A percentile compares a stretch with the other conserved stretches of the same genome.
Conservation (phyloP, 108 stramenopile genomes). For the Hondaea fermentalgiana region DNA sequence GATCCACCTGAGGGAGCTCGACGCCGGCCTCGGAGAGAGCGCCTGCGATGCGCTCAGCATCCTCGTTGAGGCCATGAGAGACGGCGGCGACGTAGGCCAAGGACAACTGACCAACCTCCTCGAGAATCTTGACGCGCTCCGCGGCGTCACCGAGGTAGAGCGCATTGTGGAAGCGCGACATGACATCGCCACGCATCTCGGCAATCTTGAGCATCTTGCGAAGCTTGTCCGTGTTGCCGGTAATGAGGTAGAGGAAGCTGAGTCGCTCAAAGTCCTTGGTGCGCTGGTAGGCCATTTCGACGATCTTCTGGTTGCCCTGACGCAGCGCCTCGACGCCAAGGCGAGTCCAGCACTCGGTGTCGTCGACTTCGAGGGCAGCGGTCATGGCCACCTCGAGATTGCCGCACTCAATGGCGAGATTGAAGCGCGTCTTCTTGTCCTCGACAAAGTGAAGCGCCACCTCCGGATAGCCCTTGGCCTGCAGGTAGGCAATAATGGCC, state of each 20-base stretch:
- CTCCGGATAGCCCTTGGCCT: slow-evolving; percentile 93
- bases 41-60: slow-evolving; percentile 77
- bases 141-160: slow-evolving; percentile 85
- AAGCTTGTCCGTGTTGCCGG: slow-evolving; percentile 84
- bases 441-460: slow-evolving; percentile 96
- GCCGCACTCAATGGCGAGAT: slow-evolving; percentile 92
- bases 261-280: slow-evolving; percentile 94
- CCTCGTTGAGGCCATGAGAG: slow-evolving; percentile 79
- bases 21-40: slow-evolving; percentile 74
- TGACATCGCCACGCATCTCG: slow-evolving; percentile 83
- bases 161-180: slow-evolving; percentile 94
- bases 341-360: slow-evolving; percentile 79
- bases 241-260: slow-evolving; percentile 89
- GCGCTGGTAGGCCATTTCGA: slow-evolving; percentile 95
- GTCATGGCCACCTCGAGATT: slow-evolving; percentile 96
- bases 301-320: slow-evolving; percentile 93
- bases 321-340: slow-evolving; percentile 86
- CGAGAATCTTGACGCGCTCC: slow-evolving; percentile 82
- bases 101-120: slow-evolving; percentile 79
- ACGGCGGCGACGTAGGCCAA: slow-evolving; percentile 84
- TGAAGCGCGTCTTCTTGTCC: slow-evolving; percentile 86
- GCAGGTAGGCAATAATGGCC: slow-evolving; percentile 92
- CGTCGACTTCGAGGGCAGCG: slow-evolving; percentile 74
- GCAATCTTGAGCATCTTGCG: slow-evolving; percentile 94
- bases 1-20: slow-evolving; percentile 52